Percentiles rank a stretch among this genome's conserved stretches.
phyloP scores from a whole-genome alignment of 2,329 filamentous ascomycete species.

The Myriosclerotinia curreyana region DNA sequence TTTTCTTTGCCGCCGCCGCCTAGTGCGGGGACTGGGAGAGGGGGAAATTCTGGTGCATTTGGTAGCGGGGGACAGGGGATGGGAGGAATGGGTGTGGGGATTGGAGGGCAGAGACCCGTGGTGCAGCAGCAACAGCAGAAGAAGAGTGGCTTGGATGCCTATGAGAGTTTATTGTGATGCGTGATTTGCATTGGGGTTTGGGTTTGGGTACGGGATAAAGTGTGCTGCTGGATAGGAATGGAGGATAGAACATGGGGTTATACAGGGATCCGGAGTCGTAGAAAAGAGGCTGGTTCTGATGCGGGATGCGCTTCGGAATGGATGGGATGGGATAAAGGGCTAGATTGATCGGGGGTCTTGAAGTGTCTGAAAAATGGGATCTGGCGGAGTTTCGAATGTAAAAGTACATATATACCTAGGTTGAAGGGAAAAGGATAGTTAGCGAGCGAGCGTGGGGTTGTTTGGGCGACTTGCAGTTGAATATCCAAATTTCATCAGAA shows the following conservation, averaged over 20 bases:
- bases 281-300: background rate
- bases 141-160: constrained; percentile 51
- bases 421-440: background rate
- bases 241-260: background rate
- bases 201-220: background rate
- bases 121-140: constrained; percentile 37
- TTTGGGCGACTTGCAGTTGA: background rate
- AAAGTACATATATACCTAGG: constrained; percentile 8
- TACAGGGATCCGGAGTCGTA: background rate
- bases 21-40: constrained; percentile 19
- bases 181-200: background rate
- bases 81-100: constrained; percentile 28
- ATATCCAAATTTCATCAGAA: background rate
- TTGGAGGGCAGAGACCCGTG: constrained; percentile 21
- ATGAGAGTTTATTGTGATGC: constrained; percentile 52
- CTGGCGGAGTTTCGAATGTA: constrained; percentile 7
- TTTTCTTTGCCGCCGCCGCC: constrained; percentile 41
- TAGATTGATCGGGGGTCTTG: background rate
- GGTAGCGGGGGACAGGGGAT: constrained; percentile 28
- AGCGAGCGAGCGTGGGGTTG: background rate
- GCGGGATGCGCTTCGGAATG: background rate
- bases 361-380: background rate
- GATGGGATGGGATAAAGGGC: background rate
- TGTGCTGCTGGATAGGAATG: too few relatives aligned
- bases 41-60: constrained; percentile 27